Conservation (phyloP, 2,329 filamentous ascomycete genomes). For the Xylariaceae sp. region DNA sequence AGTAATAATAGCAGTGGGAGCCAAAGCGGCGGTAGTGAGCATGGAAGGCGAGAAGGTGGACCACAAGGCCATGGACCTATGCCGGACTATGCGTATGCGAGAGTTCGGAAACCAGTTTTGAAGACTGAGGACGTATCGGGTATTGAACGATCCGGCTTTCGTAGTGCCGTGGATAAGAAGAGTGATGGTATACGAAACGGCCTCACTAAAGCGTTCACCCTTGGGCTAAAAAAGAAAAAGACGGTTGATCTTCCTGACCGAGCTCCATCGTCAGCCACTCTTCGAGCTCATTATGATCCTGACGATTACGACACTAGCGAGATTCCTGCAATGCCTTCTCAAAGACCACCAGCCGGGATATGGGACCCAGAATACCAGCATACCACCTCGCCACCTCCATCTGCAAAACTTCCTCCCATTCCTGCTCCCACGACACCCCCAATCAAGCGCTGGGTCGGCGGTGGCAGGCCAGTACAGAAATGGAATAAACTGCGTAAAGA, state of each 20-base stretch:
- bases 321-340: slow-evolving; percentile 32
- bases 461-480: slow-evolving; percentile 53
- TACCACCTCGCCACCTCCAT: slow-evolving; percentile 48
- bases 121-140: slow-evolving; percentile 58
- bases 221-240: slow-evolving; percentile 55
- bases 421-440: slow-evolving; percentile 46
- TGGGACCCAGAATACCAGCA: slow-evolving; percentile 36
- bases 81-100: slow-evolving; percentile 52
- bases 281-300: slow-evolving; percentile 38
- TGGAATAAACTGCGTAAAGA: slow-evolving; percentile 67
- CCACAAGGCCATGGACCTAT: slow-evolving; percentile 40
- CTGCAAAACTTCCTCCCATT: slow-evolving; percentile 50
- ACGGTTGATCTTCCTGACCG: slow-evolving; percentile 37
- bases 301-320: slow-evolving; percentile 33
- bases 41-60: slow-evolving; percentile 41
- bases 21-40: slow-evolving; percentile 47
- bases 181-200: slow-evolving; percentile 61
- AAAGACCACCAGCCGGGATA: slow-evolving; percentile 27
- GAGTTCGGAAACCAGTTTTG: slow-evolving; percentile 50
- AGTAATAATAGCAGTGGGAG: slow-evolving; percentile 44
- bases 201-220: slow-evolving; percentile 59
- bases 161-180: slow-evolving; percentile 59
- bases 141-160: slow-evolving; percentile 61
- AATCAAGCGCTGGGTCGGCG: slow-evolving; percentile 61
- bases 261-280: slow-evolving; percentile 47